Evolutionary conservation across 306 rosid species (phyloP).

Genomic region (Herpetospermum pedunculosum): DNA sequence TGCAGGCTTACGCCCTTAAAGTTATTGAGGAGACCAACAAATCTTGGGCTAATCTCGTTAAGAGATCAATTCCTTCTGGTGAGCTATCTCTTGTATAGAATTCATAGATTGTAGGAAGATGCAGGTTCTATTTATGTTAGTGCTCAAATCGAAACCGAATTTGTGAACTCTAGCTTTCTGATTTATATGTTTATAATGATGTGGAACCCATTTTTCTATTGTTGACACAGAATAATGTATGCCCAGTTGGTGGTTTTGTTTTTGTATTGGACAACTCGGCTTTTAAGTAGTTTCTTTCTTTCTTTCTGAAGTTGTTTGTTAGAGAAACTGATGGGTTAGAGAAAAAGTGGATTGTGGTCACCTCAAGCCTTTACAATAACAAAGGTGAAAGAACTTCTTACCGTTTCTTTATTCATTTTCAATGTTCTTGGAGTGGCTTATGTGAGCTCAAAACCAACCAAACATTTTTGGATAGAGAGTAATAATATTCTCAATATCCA

Average conservation of each 20-base stretch:
- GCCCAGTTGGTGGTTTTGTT: background rate
- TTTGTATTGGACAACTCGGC: background rate
- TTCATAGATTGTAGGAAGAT: background rate
- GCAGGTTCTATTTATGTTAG: background rate
- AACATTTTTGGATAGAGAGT: background rate
- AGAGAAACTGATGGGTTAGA: background rate
- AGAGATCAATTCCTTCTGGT: conserved; percentile 75
- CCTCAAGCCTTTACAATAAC: background rate
- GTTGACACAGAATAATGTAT: background rate
- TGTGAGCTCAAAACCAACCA: background rate
- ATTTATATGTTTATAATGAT: conserved; percentile 4
- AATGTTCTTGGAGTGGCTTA: background rate
- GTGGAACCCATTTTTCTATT: conserved; percentile 3
- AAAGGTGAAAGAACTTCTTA: background rate
- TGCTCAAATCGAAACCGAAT: background rate
- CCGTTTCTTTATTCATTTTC: background rate
- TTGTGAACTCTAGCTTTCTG: background rate
- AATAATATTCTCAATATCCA: background rate
- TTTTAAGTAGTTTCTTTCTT: background rate
- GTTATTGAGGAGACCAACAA: conserved; percentile 73
- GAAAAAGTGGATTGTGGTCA: background rate
- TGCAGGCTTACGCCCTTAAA: conserved; percentile 18
- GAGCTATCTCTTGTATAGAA: conserved; percentile 23
- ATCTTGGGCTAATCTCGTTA: conserved; percentile 63
- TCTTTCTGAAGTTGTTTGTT: background rate